These are phyloP conservation scores for Tulasnella sp. DNA, from an alignment of 768 basidiomycete genomes.

Conservation along the genomic window DNA sequence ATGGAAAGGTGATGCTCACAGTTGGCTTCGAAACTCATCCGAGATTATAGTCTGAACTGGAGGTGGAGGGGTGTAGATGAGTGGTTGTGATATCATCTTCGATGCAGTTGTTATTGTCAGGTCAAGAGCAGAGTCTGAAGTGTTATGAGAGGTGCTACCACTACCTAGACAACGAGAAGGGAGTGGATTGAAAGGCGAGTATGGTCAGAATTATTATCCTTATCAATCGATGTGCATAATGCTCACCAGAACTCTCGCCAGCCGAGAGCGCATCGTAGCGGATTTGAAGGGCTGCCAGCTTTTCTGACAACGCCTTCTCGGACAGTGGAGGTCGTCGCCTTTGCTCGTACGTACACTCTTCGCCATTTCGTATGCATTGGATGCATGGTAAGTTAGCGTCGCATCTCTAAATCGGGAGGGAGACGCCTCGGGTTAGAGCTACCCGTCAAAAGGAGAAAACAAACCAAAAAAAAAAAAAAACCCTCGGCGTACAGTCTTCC, in stretches of 20 bases:
- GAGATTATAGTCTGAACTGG: constrained; percentile 1
- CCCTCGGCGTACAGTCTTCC: constrained; percentile 3
- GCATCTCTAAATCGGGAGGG: constrained; percentile 6
- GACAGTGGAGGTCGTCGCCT: constrained; percentile 6
- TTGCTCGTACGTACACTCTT: constrained; percentile 13
- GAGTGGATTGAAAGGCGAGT: background rate
- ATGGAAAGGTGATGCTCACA: background rate
- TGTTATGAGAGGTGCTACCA: background rate
- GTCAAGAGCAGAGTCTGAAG: no score
- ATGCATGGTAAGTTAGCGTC: constrained; percentile 10
- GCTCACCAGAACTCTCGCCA: background rate
- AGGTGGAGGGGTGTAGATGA: background rate
- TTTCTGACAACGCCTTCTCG: constrained; percentile 3
- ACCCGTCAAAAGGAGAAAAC: background rate
- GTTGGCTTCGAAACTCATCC: background rate
- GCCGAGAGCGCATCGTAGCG: constrained; percentile 1
- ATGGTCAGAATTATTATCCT: background rate
- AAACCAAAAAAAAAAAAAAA: no score
- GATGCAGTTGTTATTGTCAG: no score
- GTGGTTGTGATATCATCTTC: no score
- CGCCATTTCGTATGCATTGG: constrained; percentile 4
- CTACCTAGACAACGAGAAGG: background rate
- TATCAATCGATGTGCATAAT: background rate
- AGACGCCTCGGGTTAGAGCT: background rate
- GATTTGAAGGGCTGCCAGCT: constrained; percentile 2